phyloP scores from a whole-genome alignment of 1,284 basidiomycete species.

The Cystobasidium sp. region DNA sequence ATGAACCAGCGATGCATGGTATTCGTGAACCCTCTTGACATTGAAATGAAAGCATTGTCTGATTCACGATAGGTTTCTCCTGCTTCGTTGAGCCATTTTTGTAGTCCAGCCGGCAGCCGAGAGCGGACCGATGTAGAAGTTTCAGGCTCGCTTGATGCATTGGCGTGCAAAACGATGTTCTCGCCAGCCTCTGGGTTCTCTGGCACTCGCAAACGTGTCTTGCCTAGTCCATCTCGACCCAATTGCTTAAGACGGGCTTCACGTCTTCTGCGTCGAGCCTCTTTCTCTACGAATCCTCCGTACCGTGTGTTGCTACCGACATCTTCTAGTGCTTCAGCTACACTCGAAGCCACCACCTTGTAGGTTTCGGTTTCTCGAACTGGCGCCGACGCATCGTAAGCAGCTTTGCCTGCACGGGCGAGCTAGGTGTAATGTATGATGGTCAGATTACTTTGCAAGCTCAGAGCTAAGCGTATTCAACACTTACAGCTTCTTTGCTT shows the following conservation, averaged over 20 bases:
- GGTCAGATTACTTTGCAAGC: background rate
- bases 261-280: constrained; percentile 74
- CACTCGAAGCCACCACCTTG: constrained; percentile 83
- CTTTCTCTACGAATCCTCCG: constrained; percentile 91
- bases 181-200: constrained; percentile 82
- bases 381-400: constrained; percentile 83
- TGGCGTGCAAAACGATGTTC: constrained; percentile 79
- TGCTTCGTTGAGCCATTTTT: constrained; percentile 47
- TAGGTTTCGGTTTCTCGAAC: constrained; percentile 95
- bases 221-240: constrained; percentile 67
- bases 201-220: constrained; percentile 59
- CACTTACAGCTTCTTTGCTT: constrained; percentile 57
- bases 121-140: constrained; percentile 64
- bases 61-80: constrained; percentile 85
- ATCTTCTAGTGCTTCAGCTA: constrained; percentile 92
- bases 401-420: constrained; percentile 59
- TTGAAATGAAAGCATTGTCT: constrained; percentile 84
- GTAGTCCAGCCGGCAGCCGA: constrained; percentile 63
- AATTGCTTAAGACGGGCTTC: constrained; percentile 79
- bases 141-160: constrained; percentile 62
- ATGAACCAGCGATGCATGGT: constrained; percentile 82
- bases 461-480: background rate
- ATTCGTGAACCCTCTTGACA: constrained; percentile 79
- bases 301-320: constrained; percentile 82
- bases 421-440: constrained; percentile 6